Evolutionary conservation across 768 basidiomycete genomes (phyloP).

Genomic region (Rhodotorula paludigena): DNA sequence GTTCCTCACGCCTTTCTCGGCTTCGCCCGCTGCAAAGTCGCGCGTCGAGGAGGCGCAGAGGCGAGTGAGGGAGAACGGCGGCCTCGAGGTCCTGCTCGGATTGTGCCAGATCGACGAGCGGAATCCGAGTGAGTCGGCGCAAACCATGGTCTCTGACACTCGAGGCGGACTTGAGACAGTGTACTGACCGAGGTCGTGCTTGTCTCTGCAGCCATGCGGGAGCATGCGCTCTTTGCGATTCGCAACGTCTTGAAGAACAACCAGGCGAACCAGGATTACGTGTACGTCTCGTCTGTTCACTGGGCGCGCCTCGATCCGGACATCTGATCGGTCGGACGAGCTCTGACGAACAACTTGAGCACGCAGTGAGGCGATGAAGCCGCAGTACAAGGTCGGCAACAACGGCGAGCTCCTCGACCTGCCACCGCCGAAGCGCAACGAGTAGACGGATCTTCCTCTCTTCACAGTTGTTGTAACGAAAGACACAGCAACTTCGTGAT

Average conservation of each 20-base stretch:
- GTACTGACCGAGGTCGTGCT: background rate
- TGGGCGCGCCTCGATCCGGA: no score
- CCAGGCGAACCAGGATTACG: constrained; percentile 69
- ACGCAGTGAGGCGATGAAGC: constrained; percentile 20
- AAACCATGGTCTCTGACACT: background rate
- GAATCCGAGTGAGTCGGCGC: constrained; percentile 23
- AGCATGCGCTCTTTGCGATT: constrained; percentile 82
- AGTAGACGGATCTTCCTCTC: background rate
- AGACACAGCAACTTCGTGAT: background rate
- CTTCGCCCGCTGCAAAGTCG: background rate
- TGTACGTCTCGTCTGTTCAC: constrained; percentile 51
- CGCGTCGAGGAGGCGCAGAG: constrained; percentile 11
- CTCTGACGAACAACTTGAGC: background rate
- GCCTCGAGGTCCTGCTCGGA: constrained; percentile 13
- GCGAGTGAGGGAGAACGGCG: constrained; percentile 4
- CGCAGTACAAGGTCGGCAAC: constrained; percentile 22
- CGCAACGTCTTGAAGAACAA: constrained; percentile 73
- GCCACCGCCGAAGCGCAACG: constrained; percentile 24
- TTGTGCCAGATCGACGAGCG: constrained; percentile 37
- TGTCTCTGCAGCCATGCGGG: constrained; percentile 65
- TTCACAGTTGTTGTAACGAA: background rate
- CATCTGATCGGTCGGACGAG: no score
- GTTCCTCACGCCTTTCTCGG: background rate
- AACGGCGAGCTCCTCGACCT: constrained; percentile 29
- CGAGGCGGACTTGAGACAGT: fast-evolving